Base-by-base conservation (phyloP, 345 rosid species). In the Mangifera indica region DNA sequence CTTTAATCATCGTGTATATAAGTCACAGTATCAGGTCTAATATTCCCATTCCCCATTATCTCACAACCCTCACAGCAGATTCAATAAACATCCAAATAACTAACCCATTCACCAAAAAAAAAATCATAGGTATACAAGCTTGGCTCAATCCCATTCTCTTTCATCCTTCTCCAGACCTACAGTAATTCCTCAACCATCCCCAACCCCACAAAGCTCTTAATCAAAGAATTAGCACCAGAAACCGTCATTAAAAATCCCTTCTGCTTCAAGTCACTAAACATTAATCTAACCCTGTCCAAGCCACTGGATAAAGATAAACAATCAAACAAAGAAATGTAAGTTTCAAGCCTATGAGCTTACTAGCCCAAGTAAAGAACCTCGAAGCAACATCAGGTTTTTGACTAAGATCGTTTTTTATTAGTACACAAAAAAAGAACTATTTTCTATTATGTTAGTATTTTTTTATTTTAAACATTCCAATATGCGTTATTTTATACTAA, bases 131-230 rank as follows among this genome's bases (percentile, higher is more conserved):
- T 86, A 71, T 87, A 89, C 82, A 89, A 76, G 79, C 87, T 91
- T 0, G 97, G 93, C 71, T 88, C 98, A 66, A 89, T 85, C 61
- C 79, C 89, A 78, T 90, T 90, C 64, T 95, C 96, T 76, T 92
- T 85, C 98, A 92, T 92, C 60, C 79, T 74, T 20, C 99, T 80
- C 97, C 98, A 95, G 66, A 88, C 91, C 97, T 96, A 92, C 72
- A 95, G 75, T 82, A 90, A 72, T 73, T 95, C 96, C 84, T 90
- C 99, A 37, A 95, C 91, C 98, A 95, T 86, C 46, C 97, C 98
- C 37, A 88, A 84, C 69, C 80, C 84, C 49, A 98, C 98, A 60
- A 88, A 87, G 76, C 88, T 88, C 84, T 76, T 92, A 75, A 95
- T 86, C 86, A 95, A 69, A 74, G 85, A 82, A 83, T 89, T 92